These are phyloP conservation scores for Fraxinus greggii DNA, from an alignment of 305 asterid species.

Conservation along the genomic window DNA sequence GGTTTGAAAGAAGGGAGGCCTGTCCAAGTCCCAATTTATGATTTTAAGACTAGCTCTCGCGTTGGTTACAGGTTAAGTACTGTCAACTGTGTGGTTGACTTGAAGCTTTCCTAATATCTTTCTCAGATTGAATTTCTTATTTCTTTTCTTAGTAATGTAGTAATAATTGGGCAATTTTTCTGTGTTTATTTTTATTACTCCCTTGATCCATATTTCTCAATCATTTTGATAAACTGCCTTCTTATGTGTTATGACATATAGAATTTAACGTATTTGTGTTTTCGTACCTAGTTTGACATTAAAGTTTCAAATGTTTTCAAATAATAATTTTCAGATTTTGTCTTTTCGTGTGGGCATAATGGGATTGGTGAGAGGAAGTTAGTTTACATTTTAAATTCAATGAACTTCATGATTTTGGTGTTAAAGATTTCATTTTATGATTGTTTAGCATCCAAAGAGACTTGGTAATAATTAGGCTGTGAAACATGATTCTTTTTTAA, in stretches of 20 bases:
- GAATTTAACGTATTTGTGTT: neutral
- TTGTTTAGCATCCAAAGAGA: neutral
- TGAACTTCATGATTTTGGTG: neutral
- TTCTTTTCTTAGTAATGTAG: neutral
- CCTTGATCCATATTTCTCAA: neutral
- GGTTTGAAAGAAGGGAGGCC: slow-evolving; percentile 74
- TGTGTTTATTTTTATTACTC: neutral
- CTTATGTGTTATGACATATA: neutral
- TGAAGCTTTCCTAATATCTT: slow-evolving; percentile 9
- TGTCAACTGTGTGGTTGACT: slow-evolving; percentile 27
- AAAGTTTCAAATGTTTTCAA: neutral
- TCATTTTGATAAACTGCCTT: neutral
- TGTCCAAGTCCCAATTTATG: slow-evolving; percentile 90
- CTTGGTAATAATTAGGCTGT: neutral
- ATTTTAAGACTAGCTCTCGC: slow-evolving; percentile 85
- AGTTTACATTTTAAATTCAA: neutral
- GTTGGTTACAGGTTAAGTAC: slow-evolving; percentile 79
- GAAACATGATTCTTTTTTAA: neutral
- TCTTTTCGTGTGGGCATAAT: neutral
- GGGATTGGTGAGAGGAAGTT: neutral
- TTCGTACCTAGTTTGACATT: neutral
- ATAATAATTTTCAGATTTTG: neutral
- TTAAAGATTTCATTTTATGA: neutral
- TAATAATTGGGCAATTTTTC: neutral
- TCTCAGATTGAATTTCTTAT: neutral